phyloP scores from a whole-genome alignment of 805 yeast genomes.

The Pichia manshurica region DNA sequence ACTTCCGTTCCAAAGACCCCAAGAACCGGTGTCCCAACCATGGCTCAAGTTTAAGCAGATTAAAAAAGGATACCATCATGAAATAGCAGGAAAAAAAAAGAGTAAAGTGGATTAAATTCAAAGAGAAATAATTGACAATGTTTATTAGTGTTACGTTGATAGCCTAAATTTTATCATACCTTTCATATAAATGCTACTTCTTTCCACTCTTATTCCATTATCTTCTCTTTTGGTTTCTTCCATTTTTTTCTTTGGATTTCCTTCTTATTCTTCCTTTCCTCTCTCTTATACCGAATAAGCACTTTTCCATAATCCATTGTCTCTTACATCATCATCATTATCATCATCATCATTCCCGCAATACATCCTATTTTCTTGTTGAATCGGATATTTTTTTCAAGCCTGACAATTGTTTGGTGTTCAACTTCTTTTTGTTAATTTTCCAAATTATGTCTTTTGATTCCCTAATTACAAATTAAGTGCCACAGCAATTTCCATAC shows the following conservation, averaged over 20 bases:
- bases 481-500: not conserved
- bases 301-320: too few species aligned
- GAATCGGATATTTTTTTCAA: constrained; percentile 1
- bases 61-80: not conserved
- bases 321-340: not conserved
- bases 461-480: not conserved
- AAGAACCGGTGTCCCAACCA: constrained; percentile 83
- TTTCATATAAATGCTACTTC: too few species aligned
- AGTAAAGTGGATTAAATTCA: too few species aligned
- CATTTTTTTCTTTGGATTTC: not conserved
- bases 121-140: too few species aligned
- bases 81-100: not conserved
- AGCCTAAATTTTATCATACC: not conserved
- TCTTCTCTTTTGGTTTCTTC: not conserved
- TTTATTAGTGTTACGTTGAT: not conserved
- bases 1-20: constrained; percentile 46
- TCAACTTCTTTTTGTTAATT: not conserved
- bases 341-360: not conserved
- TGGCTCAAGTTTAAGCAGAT: constrained; percentile 68
- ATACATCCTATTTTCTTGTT: too few species aligned
- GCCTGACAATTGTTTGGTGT: not conserved
- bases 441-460: not conserved
- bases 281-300: too few species aligned
- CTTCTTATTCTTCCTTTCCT: too few species aligned
- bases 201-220: not conserved